A percentile compares a stretch with the other conserved stretches of the same genome.
These are phyloP conservation scores for Austroboletus novae-zelandiae DNA, from an alignment of 1,284 basidiomycete species.

Conservation along the genomic window DNA sequence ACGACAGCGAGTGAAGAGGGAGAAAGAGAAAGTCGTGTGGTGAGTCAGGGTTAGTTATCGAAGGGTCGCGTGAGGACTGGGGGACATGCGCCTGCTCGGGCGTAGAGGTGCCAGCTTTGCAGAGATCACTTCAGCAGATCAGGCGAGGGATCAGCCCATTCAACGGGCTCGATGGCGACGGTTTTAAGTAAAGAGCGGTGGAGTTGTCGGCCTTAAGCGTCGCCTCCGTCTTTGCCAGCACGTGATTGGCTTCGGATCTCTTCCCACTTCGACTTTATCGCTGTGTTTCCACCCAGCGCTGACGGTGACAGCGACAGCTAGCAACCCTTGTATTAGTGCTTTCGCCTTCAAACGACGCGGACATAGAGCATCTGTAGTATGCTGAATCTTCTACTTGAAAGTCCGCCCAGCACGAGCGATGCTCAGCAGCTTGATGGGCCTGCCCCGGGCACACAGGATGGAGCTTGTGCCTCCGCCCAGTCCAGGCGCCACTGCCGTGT, in stretches of 20 bases:
- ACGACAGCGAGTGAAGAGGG: no score
- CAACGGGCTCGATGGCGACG: not conserved
- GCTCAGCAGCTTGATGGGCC: no score
- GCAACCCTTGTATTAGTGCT: not conserved
- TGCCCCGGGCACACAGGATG: no score
- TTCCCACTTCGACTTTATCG: not conserved
- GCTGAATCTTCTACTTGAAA: no score
- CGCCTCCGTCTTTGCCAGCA: conserved; percentile 5
- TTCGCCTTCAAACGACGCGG: conserved; percentile 1
- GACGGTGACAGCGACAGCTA: not conserved
- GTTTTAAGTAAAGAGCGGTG: conserved; percentile 16
- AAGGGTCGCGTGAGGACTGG: conserved; percentile 1
- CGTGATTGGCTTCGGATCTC: conserved; percentile 13
- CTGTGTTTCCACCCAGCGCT: not conserved
- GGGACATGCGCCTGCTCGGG: conserved; percentile 23
- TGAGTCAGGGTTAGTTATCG: conserved; percentile 23
- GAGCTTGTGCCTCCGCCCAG: no score
- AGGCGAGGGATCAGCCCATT: conserved; percentile 21
- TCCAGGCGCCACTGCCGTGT: no score
- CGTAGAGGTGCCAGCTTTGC: conserved; percentile 24
- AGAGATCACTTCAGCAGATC: not conserved
- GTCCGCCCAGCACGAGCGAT: no score
- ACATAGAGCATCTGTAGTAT: conserved; percentile 9
- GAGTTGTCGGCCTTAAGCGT: conserved; percentile 17
- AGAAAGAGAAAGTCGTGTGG: no score